A percentile compares a stretch with the other conserved stretches of the same genome.
Conservation (phyloP, 2,329 filamentous ascomycete genomes). For the Exophiala alcalophila region DNA sequence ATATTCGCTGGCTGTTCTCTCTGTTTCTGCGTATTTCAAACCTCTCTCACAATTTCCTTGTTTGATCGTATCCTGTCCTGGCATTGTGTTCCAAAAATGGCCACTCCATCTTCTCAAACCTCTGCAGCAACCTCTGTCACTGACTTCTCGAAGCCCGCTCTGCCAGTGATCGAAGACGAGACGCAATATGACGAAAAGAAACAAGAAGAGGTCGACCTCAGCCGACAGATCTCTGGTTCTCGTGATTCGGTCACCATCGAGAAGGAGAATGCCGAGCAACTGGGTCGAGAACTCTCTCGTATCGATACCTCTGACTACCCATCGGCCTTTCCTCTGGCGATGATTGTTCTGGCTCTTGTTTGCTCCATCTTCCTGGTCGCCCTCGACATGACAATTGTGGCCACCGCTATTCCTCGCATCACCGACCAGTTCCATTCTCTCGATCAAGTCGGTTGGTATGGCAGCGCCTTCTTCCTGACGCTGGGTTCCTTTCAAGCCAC, state of each 20-base stretch:
- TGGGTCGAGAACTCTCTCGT: slow-evolving; percentile 26
- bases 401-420: slow-evolving; percentile 37
- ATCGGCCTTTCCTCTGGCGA: slow-evolving; percentile 22
- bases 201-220: slow-evolving; percentile 2
- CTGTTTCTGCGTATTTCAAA: neutral
- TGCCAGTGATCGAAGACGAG: slow-evolving; percentile 11
- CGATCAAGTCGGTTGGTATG: slow-evolving; percentile 39
- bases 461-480: slow-evolving; percentile 38
- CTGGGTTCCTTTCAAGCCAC: slow-evolving; percentile 34
- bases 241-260: slow-evolving; percentile 10
- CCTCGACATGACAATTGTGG: slow-evolving; percentile 35
- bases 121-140: slow-evolving; percentile 22
- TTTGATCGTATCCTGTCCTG: neutral
- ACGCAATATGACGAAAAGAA: slow-evolving; percentile 14
- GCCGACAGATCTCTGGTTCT: slow-evolving; percentile 4
- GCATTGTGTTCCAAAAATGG: slow-evolving; percentile 10
- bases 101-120: slow-evolving; percentile 13
- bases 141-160: slow-evolving; percentile 25
- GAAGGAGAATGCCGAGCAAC: slow-evolving; percentile 14
- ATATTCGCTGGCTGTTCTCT: slow-evolving; percentile 1
- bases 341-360: slow-evolving; percentile 28
- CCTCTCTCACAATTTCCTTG: neutral
- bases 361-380: slow-evolving; percentile 30
- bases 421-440: slow-evolving; percentile 37
- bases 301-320: slow-evolving; percentile 31